Evolutionary conservation across 345 rosid species (phyloP).

Genomic region (Hibiscus trionum): DNA sequence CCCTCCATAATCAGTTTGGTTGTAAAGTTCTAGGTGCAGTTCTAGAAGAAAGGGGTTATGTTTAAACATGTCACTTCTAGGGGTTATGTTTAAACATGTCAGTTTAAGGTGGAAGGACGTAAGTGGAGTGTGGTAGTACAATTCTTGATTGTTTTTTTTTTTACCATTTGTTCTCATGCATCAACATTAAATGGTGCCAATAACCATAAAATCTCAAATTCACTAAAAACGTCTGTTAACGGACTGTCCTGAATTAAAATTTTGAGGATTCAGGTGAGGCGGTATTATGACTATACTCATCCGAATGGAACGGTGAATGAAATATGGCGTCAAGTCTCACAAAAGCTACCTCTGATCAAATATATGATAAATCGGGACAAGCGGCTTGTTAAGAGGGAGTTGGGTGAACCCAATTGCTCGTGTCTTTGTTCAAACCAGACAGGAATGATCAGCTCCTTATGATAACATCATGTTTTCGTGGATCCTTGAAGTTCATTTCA

Average conservation of each 20-base stretch:
- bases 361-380: constrained; percentile 79
- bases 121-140: not conserved
- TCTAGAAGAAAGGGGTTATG: constrained; percentile 2
- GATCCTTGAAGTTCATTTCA: not conserved
- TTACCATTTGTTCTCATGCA: not conserved
- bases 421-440: constrained; percentile 76
- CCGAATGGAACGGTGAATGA: constrained; percentile 79
- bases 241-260: not conserved
- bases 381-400: constrained; percentile 53
- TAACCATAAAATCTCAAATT: not conserved
- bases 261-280: constrained; percentile 48
- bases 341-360: constrained; percentile 77
- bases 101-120: not conserved
- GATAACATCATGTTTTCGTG: constrained; percentile 4
- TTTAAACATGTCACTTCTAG: not conserved
- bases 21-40: not conserved
- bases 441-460: constrained; percentile 36
- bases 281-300: constrained; percentile 46
- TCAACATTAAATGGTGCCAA: not conserved
- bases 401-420: constrained; percentile 55
- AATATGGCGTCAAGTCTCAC: constrained; percentile 80
- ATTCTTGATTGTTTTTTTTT: not conserved
- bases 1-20: not conserved
- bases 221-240: not conserved
- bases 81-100: not conserved